Percentiles rank a stretch among this genome's conserved stretches.
Evolutionary conservation across 306 rosid species (phyloP).

Genomic region (Medicago truncatula): DNA sequence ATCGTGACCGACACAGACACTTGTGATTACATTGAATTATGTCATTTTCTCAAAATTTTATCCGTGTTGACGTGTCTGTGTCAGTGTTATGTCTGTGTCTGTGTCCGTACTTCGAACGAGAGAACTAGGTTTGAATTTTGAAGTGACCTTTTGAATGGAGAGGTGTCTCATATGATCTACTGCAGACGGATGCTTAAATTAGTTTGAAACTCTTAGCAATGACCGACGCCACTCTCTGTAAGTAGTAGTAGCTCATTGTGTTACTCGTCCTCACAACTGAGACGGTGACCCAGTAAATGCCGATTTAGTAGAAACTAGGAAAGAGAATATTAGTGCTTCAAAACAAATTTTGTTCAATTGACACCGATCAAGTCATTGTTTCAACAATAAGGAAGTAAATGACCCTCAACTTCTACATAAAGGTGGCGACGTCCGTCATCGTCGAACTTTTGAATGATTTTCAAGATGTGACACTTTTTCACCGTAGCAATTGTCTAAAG

Average conservation of each 20-base stretch:
- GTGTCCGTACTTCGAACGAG: not conserved
- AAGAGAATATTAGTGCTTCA: not conserved
- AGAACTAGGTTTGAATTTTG: conserved; percentile 14
- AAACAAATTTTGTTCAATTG: not conserved
- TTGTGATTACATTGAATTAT: too few species aligned
- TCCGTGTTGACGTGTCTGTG: too few species aligned
- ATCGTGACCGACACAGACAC: too few species aligned
- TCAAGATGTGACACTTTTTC: not conserved
- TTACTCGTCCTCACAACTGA: not conserved
- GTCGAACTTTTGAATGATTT: not conserved
- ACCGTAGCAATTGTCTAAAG: not conserved
- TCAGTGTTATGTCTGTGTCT: too few species aligned
- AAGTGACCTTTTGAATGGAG: not conserved
- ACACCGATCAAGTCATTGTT: not conserved
- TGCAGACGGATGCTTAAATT: not conserved
- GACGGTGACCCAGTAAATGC: not conserved
- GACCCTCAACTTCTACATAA: not conserved
- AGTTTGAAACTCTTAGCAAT: not conserved
- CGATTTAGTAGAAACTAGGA: not conserved
- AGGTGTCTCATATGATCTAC: not conserved
- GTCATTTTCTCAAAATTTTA: too few species aligned
- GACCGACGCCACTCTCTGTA: not conserved
- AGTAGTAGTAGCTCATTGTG: not conserved
- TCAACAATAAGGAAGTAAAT: not conserved
- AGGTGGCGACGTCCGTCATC: not conserved